phyloP scores from a whole-genome alignment of 352 stramenopile species.

The Paralagenidium karlingii region DNA sequence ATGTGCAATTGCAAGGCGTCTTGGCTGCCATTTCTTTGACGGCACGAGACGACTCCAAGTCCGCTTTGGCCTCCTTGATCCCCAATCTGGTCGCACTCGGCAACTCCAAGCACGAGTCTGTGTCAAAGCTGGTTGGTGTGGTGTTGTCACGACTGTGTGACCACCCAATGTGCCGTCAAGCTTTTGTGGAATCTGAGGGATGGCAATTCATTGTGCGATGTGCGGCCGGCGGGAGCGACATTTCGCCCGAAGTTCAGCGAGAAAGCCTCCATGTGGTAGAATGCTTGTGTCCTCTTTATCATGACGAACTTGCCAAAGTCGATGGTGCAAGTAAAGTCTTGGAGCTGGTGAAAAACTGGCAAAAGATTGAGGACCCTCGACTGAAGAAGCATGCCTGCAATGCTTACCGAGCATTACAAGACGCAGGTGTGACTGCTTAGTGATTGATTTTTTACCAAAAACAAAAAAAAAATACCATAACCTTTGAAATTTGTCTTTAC shows the following conservation, averaged over 20 bases:
- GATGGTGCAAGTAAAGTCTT: slow-evolving; percentile 42
- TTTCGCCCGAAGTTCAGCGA: slow-evolving; percentile 65
- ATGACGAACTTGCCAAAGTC: slow-evolving; percentile 64
- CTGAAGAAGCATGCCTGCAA: slow-evolving; percentile 9
- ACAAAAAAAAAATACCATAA: too few relatives aligned
- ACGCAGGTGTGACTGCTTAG: slow-evolving; percentile 50
- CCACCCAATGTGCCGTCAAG: slow-evolving; percentile 71
- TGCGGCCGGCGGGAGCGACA: slow-evolving; percentile 36
- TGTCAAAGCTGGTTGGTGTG: slow-evolving; percentile 51
- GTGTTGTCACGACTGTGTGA: slow-evolving; percentile 70
- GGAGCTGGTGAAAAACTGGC: slow-evolving; percentile 29
- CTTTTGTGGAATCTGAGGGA: slow-evolving; percentile 63
- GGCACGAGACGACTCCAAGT: slow-evolving; percentile 30
- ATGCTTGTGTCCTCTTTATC: slow-evolving; percentile 70
- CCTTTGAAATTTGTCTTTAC: too few relatives aligned
- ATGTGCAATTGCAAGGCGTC: slow-evolving; percentile 73
- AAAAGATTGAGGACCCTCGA: slow-evolving; percentile 7
- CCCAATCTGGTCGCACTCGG: slow-evolving; percentile 51
- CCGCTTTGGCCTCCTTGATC: slow-evolving; percentile 51
- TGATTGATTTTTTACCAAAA: too few relatives aligned
- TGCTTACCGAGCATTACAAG: slow-evolving; percentile 6
- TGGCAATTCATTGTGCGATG: slow-evolving; percentile 79
- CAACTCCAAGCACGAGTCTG: slow-evolving; percentile 42
- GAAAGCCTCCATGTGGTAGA: slow-evolving; percentile 81
- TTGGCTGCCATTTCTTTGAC: slow-evolving; percentile 72